Evolutionary conservation across 1,139 yeast genomes (phyloP).

Genomic region (Geotrichum fermentans): DNA sequence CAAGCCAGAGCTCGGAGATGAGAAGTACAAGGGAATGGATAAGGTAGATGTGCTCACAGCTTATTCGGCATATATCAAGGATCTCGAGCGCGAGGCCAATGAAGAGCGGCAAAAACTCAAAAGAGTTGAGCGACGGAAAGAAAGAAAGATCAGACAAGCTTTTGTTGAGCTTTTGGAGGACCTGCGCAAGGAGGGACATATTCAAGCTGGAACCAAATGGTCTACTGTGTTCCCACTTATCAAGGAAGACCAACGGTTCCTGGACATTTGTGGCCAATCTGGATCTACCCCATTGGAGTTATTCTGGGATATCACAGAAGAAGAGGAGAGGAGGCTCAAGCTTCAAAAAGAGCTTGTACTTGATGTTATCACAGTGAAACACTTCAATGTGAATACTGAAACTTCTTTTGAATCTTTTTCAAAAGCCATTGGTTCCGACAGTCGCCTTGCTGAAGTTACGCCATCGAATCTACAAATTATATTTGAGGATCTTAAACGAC

Average conservation of each 20-base stretch:
- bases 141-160: constrained; percentile 60
- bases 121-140: constrained; percentile 46
- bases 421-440: constrained; percentile 26
- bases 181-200: constrained; percentile 39
- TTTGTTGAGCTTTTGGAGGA: constrained; percentile 48
- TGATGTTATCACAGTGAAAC: constrained; percentile 44
- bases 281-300: constrained; percentile 80
- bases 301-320: constrained; percentile 72
- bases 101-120: constrained; percentile 36
- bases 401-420: constrained; percentile 29
- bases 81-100: constrained; percentile 41
- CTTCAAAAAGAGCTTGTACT: constrained; percentile 58
- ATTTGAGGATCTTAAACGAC: constrained; percentile 20
- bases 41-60: constrained; percentile 57
- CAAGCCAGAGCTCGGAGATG: constrained; percentile 49
- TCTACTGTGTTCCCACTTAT: constrained; percentile 49
- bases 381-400: constrained; percentile 23
- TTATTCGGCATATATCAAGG: constrained; percentile 49
- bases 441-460: constrained; percentile 22
- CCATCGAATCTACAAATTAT: constrained; percentile 22
- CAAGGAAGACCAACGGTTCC: constrained; percentile 55
- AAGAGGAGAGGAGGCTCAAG: constrained; percentile 51
- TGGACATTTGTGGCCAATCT: constrained; percentile 62
- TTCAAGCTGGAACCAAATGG: constrained; percentile 59
- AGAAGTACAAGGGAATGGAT: constrained; percentile 50